phyloP scores from a whole-genome alignment of 768 basidiomycete species.

The Pseudohyphozyma bogoriensis region DNA sequence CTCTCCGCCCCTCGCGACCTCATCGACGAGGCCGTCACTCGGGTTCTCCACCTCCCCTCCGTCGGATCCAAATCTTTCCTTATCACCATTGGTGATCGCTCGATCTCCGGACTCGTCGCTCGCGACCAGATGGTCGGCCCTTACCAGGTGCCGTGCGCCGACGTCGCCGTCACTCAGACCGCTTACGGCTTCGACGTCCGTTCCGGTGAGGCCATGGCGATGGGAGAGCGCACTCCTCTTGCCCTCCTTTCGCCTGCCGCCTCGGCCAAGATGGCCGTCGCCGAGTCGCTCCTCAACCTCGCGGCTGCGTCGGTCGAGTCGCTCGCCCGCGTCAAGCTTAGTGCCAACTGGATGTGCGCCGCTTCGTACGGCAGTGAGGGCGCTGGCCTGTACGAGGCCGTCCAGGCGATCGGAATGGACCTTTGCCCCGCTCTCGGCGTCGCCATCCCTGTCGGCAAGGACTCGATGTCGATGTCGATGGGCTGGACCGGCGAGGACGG shows the following conservation, averaged over 20 bases:
- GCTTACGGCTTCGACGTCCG: slow-evolving; percentile 81
- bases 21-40: slow-evolving; percentile 53
- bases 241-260: slow-evolving; percentile 79
- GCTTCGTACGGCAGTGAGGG: slow-evolving; percentile 78
- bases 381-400: slow-evolving; percentile 73
- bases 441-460: slow-evolving; percentile 94
- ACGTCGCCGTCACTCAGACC: slow-evolving; percentile 90
- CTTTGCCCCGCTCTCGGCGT: slow-evolving; percentile 86
- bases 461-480: slow-evolving; percentile 99
- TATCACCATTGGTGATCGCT: slow-evolving; percentile 93
- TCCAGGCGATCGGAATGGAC: slow-evolving; percentile 76
- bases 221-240: slow-evolving; percentile 91
- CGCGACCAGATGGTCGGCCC: slow-evolving; percentile 99
- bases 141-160: slow-evolving; percentile 95
- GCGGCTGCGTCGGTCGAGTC: slow-evolving; percentile 64
- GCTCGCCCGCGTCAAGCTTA: slow-evolving; percentile 74
- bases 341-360: slow-evolving; percentile 99
- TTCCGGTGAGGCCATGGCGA: slow-evolving; percentile 91
- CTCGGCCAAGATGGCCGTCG: slow-evolving; percentile 92
- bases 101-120: slow-evolving; percentile 84
- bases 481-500: slow-evolving; percentile 57
- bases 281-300: slow-evolving; percentile 84
- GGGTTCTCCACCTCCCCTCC: slow-evolving; percentile 79
- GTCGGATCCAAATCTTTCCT: slow-evolving; percentile 95
- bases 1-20: slow-evolving; percentile 39